Evolutionary conservation across 192 early-diverging fungal species (phyloP), one percentile per base, ranked within the genome.

Genomic region (Umbelopsis sp.): DNA sequence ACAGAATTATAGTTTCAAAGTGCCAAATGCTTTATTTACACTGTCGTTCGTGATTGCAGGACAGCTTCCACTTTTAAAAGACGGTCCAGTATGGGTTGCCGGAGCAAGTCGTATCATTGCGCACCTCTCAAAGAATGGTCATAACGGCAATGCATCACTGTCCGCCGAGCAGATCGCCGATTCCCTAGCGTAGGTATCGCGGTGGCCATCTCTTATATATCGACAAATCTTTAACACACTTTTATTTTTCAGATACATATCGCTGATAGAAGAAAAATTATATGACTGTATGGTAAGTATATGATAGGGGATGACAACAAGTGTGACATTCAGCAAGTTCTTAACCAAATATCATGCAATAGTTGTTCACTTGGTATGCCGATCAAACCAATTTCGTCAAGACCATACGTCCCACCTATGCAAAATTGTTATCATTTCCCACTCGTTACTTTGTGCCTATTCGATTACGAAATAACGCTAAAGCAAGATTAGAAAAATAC

Each of bases 311-410:
- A 17, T 0, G 3, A 25, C 12, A 20, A 25, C n/a, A 44, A 14
- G 41, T 12, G 26, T 67, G 10, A n/a, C 66, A 17, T 77, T n/a
- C 12, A 66, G 6, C 52, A 24, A 26, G 3, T 4, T 26, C 26
- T 36, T 45, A 29, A 47, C 43, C 26, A 69, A 26, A 26, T 66
- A 22, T 25, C 41, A 66, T 66, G 50, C 50, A 14, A 41, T 31
- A 81, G 84, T 77, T 96, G 25, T 96, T 90, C 68, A 92, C 86
- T 38, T 94, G 92, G 91, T 98, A 91, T 68, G 74, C 93, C 8
- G 95, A 95, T 51, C 74, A 85, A 5, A 89, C 92, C 31, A 96
- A 98, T 79, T 95, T 91, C 84, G 78, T 81, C 26, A 86, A 91
- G 20, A 81, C 80, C 16, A 93, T 91, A 36, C 86, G 92, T 32